Conservation (phyloP, 1,284 basidiomycete species). For the Filobasidium uniguttulatum region DNA sequence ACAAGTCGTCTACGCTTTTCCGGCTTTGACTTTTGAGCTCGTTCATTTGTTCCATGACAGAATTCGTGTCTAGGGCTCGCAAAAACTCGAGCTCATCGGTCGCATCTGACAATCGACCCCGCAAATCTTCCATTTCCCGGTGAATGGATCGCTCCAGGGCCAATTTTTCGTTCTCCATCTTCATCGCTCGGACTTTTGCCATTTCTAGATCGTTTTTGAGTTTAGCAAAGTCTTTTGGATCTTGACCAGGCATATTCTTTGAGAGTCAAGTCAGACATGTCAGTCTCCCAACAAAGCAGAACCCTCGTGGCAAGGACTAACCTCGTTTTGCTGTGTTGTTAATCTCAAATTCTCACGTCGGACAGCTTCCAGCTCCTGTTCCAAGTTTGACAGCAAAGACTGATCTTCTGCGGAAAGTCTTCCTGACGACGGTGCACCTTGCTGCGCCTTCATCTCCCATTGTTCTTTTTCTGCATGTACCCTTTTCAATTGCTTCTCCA, state of each 20-base stretch:
- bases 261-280: not conserved
- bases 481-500: constrained; percentile 21
- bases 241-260: constrained; percentile 6
- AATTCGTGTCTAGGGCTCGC: constrained; percentile 1
- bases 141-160: constrained; percentile 25
- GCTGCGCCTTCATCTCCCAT: constrained; percentile 7
- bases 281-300: not conserved
- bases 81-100: constrained; percentile 28
- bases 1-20: too few species aligned
- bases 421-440: constrained; percentile 3
- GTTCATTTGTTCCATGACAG: constrained; percentile 3
- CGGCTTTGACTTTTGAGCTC: constrained; percentile 7
- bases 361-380: constrained; percentile 18
- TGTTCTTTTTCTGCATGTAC: constrained; percentile 20
- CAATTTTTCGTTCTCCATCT: constrained; percentile 33
- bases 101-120: constrained; percentile 27
- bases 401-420: not conserved
- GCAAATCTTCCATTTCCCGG: constrained; percentile 24
- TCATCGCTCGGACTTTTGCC: constrained; percentile 24
- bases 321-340: constrained; percentile 18
- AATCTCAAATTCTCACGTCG: constrained; percentile 20
- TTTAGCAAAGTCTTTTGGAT: constrained; percentile 19
- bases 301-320: too few species aligned
- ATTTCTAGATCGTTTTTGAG: constrained; percentile 9
- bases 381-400: constrained; percentile 17